A percentile compares a stretch with the other conserved stretches of the same genome.
Conservation (phyloP, 306 rosid species). For the Dalbergia oliveri region DNA sequence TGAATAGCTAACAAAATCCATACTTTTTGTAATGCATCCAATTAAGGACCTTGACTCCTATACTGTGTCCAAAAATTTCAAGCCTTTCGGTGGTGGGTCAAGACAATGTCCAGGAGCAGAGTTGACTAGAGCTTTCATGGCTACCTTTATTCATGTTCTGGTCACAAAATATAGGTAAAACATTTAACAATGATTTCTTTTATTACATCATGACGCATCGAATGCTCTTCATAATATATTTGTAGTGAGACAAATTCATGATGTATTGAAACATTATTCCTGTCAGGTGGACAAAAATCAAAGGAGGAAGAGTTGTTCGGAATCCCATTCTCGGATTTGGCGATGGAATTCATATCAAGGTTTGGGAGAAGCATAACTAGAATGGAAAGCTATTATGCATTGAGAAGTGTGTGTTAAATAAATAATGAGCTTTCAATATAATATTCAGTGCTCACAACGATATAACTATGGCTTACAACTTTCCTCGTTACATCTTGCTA, state of each 20-base stretch:
- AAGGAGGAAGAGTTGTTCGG: neutral
- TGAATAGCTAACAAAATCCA: neutral
- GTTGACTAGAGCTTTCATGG: slow-evolving; percentile 40
- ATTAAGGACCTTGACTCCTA: slow-evolving; percentile 38
- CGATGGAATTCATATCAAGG: slow-evolving; percentile 21
- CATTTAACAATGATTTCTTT: neutral
- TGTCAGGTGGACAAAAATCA: slow-evolving; percentile 39
- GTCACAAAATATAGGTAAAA: slow-evolving; percentile 55
- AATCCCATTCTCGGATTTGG: slow-evolving; percentile 3
- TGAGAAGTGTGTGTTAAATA: too few species aligned
- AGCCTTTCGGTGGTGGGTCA: slow-evolving; percentile 58
- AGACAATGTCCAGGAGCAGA: slow-evolving; percentile 56
- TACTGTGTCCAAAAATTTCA: slow-evolving; percentile 49
- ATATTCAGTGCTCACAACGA: too few species aligned
- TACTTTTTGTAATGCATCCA: neutral
- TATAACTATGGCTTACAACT: too few species aligned
- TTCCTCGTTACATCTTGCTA: too few species aligned
- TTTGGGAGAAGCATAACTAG: neutral
- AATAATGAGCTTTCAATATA: too few species aligned
- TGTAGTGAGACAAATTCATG: too few species aligned
- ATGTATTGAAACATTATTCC: neutral
- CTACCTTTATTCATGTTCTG: slow-evolving; percentile 55
- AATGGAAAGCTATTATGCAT: neutral
- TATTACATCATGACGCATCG: neutral
- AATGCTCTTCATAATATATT: neutral